These are phyloP conservation scores for Malassezia dermatis DNA, from an alignment of 1,284 basidiomycete genomes.

Conservation along the genomic window DNA sequence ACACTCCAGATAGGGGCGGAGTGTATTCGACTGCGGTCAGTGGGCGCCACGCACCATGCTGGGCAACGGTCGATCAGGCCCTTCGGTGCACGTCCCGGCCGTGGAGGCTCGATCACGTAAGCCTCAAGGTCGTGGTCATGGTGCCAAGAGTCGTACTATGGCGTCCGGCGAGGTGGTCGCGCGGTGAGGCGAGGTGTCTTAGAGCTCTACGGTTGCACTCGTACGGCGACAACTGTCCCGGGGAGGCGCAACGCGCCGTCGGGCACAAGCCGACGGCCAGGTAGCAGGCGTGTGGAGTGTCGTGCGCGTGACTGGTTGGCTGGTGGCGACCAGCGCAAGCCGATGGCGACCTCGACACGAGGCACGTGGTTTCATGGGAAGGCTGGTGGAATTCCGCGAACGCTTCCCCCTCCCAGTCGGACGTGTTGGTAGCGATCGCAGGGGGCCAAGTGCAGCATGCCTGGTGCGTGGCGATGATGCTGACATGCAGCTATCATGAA, in stretches of 20 bases:
- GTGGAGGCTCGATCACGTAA: not conserved
- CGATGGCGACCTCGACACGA: slow-evolving; percentile 8
- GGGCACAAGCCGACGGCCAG: not conserved
- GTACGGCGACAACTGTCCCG: too few species aligned
- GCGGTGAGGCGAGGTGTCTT: too few species aligned
- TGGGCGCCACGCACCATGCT: slow-evolving; percentile 9
- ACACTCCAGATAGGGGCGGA: slow-evolving; percentile 89
- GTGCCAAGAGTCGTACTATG: not conserved
- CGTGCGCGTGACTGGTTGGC: slow-evolving; percentile 4
- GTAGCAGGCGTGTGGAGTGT: not conserved
- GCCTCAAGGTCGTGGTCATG: not conserved
- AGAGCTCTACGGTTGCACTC: too few species aligned
- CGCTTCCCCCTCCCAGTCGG: not conserved
- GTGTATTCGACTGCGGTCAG: slow-evolving; percentile 53
- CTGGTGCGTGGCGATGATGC: not conserved
- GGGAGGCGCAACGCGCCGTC: not conserved
- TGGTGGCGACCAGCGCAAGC: slow-evolving; percentile 5
- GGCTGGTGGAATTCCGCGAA: not conserved
- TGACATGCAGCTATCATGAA: not conserved
- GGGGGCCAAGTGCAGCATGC: not conserved
- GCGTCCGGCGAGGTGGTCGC: not conserved
- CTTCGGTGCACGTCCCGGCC: not conserved
- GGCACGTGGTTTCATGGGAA: not conserved
- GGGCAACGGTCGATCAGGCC: not conserved
- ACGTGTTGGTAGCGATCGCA: not conserved